phyloP scores from a whole-genome alignment of 2,329 filamentous ascomycete genomes.

The Ceratocystis albifundus region DNA sequence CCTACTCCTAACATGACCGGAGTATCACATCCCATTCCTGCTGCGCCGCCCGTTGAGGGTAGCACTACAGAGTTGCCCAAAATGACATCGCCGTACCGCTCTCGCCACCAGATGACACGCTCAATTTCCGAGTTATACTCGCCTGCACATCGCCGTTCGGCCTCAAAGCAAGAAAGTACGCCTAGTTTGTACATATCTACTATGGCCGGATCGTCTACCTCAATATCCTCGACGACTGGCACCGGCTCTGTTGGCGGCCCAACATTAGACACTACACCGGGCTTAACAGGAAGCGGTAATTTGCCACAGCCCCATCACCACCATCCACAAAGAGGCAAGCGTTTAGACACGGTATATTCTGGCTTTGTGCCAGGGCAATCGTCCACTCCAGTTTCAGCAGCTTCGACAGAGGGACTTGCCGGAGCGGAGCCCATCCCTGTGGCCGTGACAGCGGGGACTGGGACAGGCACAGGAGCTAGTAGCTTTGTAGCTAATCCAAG shows the following conservation, averaged over 20 bases:
- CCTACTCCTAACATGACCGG: neutral
- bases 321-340: conserved; percentile 1
- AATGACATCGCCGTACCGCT: conserved; percentile 23
- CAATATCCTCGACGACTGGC: conserved; percentile 11
- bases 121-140: conserved; percentile 45
- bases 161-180: conserved; percentile 27
- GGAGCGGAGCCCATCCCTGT: neutral
- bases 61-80: conserved; percentile 11
- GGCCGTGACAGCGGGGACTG: neutral
- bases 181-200: conserved; percentile 4
- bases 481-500: neutral
- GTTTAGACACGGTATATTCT: neutral
- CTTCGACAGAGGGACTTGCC: neutral
- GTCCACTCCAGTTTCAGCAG: neutral
- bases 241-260: conserved; percentile 29
- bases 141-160: conserved; percentile 27
- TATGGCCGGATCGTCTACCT: conserved; percentile 14
- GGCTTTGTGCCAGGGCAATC: neutral
- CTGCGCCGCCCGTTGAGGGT: neutral
- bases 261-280: neutral
- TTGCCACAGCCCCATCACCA: neutral
- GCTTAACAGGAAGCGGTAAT: neutral
- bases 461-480: neutral
- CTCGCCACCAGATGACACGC: conserved; percentile 43
- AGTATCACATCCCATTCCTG: neutral